Base-by-base conservation (phyloP, 1,284 basidiomycete genomes). In the Cerioporus squamosus region DNA sequence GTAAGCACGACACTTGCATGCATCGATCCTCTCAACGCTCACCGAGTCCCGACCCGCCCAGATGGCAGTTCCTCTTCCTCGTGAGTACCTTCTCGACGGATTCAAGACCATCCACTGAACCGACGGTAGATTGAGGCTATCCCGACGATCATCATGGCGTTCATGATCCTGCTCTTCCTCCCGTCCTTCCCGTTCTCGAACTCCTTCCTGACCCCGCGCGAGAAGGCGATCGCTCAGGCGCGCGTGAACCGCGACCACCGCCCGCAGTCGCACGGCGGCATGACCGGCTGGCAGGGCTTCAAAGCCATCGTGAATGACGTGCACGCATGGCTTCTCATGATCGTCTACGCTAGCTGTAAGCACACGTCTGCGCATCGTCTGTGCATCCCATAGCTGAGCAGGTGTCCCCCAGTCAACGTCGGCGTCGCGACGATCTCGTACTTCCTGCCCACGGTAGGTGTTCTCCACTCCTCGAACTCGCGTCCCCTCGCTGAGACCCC, bases 1-100 rank as follows among this genome's bases (percentile, higher is more conserved):
- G 33, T 36, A 36, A 12, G 33, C 33, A 36, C 77, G 1, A 38
- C 78, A 17, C 69, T 84, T 1, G 63, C 58, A 36, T 82, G 61
- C 44, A 74, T 68, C 42, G 15, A 17, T 22, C 40, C 5, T 14
- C 18, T n/a, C 38, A 23, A 10, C 29, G 5, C 44, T 26, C 43
- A 46, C 20, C 44, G 20, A n/a, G n/a, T n/a, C n/a, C 43, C 51
- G 24, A 26, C 17, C 52, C 14, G 44, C 24, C 50, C 56, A 82
- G 81, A 59, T 84, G 82, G 82, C 82, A 84, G 63, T 84, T 84
- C 63, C 74, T 84, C 17, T 84, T 81, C 70, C 72, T 84, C 20
- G 81, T 82, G 61, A 20, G 75, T 68, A 42, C 31, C 1, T 33
- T 26, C 10, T 1, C 31, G 12, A 12, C 26, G n/a, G 40, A 4